Evolutionary conservation across 75 land plant genomes (phyloP).

Genomic region (Pseudotsuga menziesii): DNA sequence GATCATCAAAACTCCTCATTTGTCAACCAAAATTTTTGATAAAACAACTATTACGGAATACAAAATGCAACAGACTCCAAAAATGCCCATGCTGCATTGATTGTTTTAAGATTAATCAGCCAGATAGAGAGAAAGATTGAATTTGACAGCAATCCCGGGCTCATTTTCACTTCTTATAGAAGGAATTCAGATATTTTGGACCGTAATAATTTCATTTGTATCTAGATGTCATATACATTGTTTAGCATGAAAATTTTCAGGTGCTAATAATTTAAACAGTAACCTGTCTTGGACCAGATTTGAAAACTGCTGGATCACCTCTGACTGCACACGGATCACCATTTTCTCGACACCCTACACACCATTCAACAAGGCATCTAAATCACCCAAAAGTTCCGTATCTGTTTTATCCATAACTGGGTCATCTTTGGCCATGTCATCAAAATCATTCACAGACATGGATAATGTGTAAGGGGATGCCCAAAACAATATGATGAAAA

Average conservation of each 20-base stretch:
- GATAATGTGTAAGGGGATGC: conserved; percentile 84
- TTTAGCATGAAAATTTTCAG: conserved; percentile 50
- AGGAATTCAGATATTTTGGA: no score
- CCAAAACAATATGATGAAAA: conserved; percentile 72
- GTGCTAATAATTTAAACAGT: conserved; percentile 43
- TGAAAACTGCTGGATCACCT: conserved; percentile 42
- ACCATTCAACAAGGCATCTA: conserved; percentile 68
- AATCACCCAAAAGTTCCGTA: conserved; percentile 36
- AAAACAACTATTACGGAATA: no score
- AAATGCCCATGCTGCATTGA: no score
- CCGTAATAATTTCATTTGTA: no score
- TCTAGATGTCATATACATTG: conserved; percentile 49
- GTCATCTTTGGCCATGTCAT: conserved; percentile 54
- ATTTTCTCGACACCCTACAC: conserved; percentile 35
- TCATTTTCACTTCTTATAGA: no score
- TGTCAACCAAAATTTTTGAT: no score
- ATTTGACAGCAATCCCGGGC: no score
- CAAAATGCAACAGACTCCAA: no score
- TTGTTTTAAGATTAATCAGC: no score
- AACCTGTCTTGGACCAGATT: conserved; percentile 50
- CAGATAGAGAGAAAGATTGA: no score
- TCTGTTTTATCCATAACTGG: conserved; percentile 70
- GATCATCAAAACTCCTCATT: no score
- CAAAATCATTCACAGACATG: conserved; percentile 53
- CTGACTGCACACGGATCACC: conserved; percentile 55